phyloP scores from a whole-genome alignment of 768 basidiomycete species.

The Fibroporia radiculosa region DNA sequence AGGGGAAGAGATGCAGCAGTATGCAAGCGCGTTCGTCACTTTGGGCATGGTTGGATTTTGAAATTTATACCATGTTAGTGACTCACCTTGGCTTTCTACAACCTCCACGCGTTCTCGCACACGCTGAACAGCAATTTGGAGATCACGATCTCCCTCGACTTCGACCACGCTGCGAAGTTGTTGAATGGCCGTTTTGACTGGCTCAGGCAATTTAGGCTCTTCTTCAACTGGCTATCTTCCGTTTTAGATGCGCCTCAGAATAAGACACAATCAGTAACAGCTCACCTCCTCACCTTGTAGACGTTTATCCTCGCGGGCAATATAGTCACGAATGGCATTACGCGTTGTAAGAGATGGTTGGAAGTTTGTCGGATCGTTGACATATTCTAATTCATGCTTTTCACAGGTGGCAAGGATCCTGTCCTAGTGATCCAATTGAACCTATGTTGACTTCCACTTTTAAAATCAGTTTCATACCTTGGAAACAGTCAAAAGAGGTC shows the following conservation, averaged over 20 bases:
- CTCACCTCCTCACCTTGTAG: no score
- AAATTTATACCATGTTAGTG: constrained; percentile 3
- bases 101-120: constrained; percentile 22
- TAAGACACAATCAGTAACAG: not conserved
- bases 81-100: constrained; percentile 39
- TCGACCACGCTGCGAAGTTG: constrained; percentile 23
- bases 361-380: constrained; percentile 65
- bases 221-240: not conserved
- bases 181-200: constrained; percentile 17
- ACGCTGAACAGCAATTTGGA: constrained; percentile 7
- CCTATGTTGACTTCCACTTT: not conserved
- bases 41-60: not conserved
- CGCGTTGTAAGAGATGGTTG: constrained; percentile 65
- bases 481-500: constrained; percentile 58
- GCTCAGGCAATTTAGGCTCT: not conserved
- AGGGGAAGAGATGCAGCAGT: constrained; percentile 10
- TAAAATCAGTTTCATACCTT: constrained; percentile 44
- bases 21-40: constrained; percentile 13
- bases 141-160: not conserved
- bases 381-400: constrained; percentile 49
- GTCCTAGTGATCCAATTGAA: constrained; percentile 38
- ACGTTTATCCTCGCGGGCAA: constrained; percentile 17
- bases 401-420: constrained; percentile 77
- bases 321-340: constrained; percentile 58
- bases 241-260: not conserved